Conservation (phyloP, 768 basidiomycete genomes). For the Gelatoporia subvermispora region DNA sequence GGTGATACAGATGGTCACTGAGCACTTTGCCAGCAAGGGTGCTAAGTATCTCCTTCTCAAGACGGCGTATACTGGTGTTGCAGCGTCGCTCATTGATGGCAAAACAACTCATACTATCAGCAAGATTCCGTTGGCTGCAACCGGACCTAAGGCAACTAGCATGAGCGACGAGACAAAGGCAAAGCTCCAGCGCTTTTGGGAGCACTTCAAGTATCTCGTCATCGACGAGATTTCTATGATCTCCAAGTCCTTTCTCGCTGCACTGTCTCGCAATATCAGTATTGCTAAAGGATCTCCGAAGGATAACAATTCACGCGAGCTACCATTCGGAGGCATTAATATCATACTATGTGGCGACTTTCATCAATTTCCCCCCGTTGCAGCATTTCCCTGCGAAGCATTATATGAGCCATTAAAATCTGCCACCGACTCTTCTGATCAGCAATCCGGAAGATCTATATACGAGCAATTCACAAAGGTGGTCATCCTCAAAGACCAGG, state of each 20-base stretch:
- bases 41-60: conserved; percentile 23
- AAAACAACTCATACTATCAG: conserved; percentile 31
- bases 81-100: conserved; percentile 35
- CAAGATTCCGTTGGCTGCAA: conserved; percentile 16
- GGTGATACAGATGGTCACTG: conserved; percentile 33
- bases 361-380: conserved; percentile 43
- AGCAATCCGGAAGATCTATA: conserved; percentile 1
- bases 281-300: conserved; percentile 4
- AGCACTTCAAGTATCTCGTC: conserved; percentile 23
- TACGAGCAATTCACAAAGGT: conserved; percentile 23
- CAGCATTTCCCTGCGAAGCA: conserved; percentile 10
- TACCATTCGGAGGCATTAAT: conserved; percentile 34
- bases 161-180: conserved; percentile 1
- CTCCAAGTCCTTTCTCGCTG: conserved; percentile 18
- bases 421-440: background rate
- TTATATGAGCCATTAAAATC: conserved; percentile 15
- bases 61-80: conserved; percentile 35
- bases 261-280: conserved; percentile 16
- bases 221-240: conserved; percentile 42
- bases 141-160: background rate
- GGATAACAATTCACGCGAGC: background rate
- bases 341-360: conserved; percentile 38
- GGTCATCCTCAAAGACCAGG: conserved; percentile 33
- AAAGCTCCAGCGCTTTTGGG: conserved; percentile 15
- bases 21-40: conserved; percentile 23